Evolutionary conservation across 2,329 filamentous ascomycete species (phyloP).

Genomic region (Thelonectria blattea): DNA sequence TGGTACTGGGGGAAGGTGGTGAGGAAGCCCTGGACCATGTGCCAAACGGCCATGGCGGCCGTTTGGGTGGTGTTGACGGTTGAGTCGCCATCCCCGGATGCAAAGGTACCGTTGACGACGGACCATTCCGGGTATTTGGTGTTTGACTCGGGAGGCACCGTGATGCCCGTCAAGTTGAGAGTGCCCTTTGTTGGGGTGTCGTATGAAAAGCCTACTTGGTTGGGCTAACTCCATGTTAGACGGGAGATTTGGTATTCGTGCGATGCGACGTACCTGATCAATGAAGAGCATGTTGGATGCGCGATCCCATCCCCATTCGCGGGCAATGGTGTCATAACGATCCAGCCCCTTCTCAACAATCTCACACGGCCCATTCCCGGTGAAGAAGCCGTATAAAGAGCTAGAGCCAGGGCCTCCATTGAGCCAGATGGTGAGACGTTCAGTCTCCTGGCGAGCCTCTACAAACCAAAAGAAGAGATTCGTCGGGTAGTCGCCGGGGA

Average conservation of each 20-base stretch:
- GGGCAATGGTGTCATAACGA: conserved; percentile 60
- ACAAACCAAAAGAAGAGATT: conserved; percentile 61
- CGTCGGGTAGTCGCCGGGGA: conserved; percentile 61
- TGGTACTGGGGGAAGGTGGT: conserved; percentile 64
- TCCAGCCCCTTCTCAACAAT: conserved; percentile 54
- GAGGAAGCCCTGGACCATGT: conserved; percentile 68
- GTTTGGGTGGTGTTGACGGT: conserved; percentile 63
- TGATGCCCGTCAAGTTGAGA: conserved; percentile 52
- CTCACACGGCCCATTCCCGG: conserved; percentile 62
- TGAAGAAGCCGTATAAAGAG: conserved; percentile 69
- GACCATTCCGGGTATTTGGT: conserved; percentile 39
- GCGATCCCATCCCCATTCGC: conserved; percentile 71
- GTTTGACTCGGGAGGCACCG: conserved; percentile 32
- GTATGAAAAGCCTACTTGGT: conserved; percentile 72
- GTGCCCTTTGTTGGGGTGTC: conserved; percentile 69
- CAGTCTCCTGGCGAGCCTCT: conserved; percentile 50
- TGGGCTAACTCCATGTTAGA: conserved; percentile 55
- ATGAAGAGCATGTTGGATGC: conserved; percentile 62
- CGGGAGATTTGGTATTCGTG: no score
- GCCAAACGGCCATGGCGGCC: conserved; percentile 67
- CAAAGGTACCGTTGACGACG: conserved; percentile 69
- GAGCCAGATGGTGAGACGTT: conserved; percentile 64
- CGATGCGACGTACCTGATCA: conserved; percentile 52
- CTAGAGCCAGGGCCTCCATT: conserved; percentile 71
- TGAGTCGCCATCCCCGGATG: conserved; percentile 53